Percentiles rank a stretch among this genome's conserved stretches.
Conservation (phyloP, 1,139 yeast genomes). For the Suhomyces chickasaworum region DNA sequence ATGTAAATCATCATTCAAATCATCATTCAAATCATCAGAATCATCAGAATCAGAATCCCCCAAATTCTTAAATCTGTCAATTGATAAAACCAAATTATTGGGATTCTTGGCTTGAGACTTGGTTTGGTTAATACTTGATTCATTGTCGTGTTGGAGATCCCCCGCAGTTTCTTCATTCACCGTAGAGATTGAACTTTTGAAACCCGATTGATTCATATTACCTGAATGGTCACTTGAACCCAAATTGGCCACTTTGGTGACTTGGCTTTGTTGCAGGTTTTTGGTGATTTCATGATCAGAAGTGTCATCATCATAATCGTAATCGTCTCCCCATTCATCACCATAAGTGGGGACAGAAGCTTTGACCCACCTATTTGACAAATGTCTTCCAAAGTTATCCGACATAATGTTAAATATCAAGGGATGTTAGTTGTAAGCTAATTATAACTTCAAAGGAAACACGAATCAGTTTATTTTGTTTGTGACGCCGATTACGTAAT, state of each 20-base stretch:
- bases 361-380: slow-evolving; percentile 66
- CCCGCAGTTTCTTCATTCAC: background rate
- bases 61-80: slow-evolving; percentile 29
- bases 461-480: slow-evolving; percentile 4
- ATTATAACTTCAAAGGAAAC: slow-evolving; percentile 1
- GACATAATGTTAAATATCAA: slow-evolving; percentile 25
- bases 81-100: slow-evolving; percentile 36
- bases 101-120: slow-evolving; percentile 1
- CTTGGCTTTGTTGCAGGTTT: slow-evolving; percentile 3
- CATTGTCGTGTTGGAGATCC: background rate
- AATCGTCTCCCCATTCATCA: slow-evolving; percentile 57
- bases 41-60: slow-evolving; percentile 23
- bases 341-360: slow-evolving; percentile 61
- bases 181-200: background rate
- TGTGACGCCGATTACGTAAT: slow-evolving; percentile 1
- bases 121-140: background rate
- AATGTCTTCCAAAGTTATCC: slow-evolving; percentile 55
- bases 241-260: background rate
- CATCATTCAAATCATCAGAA: slow-evolving; percentile 23
- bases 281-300: slow-evolving; percentile 5
- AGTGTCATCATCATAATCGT: slow-evolving; percentile 33
- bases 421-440: background rate
- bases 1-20: no score
- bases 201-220: background rate
- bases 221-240: background rate